phyloP scores from a whole-genome alignment of 1,284 basidiomycete species.

The Cryptococcus sp. region DNA sequence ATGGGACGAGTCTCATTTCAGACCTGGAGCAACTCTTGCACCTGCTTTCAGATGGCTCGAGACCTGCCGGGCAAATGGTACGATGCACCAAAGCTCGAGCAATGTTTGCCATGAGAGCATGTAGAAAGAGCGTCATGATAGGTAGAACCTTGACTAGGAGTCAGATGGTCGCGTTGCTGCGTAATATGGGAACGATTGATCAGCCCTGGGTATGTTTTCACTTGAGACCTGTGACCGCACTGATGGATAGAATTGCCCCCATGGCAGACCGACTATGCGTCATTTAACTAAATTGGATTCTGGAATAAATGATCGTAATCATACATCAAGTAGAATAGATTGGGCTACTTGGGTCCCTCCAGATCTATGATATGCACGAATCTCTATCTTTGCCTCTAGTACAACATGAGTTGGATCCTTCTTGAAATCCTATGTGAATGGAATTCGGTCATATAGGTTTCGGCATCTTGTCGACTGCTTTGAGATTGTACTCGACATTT shows the following conservation, averaged over 20 bases:
- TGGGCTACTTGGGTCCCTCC: conserved; percentile 9
- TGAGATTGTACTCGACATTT: conserved; percentile 80
- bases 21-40: conserved; percentile 95
- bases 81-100: conserved; percentile 86
- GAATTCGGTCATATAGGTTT: conserved; percentile 24
- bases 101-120: conserved; percentile 97
- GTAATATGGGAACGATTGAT: conserved; percentile 92
- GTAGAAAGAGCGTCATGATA: conserved; percentile 94
- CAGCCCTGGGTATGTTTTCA: conserved; percentile 67
- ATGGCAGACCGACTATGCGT: conserved; percentile 93
- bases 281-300: conserved; percentile 55
- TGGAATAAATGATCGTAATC: conserved; percentile 6
- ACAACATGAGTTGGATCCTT: not conserved
- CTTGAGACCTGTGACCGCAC: not conserved
- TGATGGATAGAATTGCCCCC: conserved; percentile 72
- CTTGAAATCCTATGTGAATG: not conserved
- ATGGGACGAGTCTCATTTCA: conserved; percentile 41
- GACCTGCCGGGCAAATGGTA: conserved; percentile 70
- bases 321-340: conserved; percentile 16
- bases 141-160: conserved; percentile 71
- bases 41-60: conserved; percentile 63
- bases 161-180: conserved; percentile 84
- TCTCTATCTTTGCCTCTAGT: not conserved
- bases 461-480: conserved; percentile 52
- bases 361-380: not conserved